These are phyloP conservation scores for Apiospora malaysiana DNA, from an alignment of 2,329 filamentous ascomycete genomes.

Conservation along the genomic window DNA sequence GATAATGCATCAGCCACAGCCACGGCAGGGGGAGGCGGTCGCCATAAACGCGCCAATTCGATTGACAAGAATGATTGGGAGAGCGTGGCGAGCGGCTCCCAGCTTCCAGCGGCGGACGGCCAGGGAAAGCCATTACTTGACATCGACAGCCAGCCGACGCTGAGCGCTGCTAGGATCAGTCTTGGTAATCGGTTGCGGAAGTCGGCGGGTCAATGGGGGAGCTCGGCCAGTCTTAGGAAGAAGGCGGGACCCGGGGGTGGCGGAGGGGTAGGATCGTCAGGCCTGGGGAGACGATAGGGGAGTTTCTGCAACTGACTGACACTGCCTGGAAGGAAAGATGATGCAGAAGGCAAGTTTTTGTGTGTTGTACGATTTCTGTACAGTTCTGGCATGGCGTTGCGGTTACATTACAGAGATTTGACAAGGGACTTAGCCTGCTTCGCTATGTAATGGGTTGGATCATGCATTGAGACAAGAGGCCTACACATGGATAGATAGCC, in stretches of 20 bases:
- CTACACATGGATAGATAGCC: not conserved
- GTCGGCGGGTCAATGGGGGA: constrained; percentile 53
- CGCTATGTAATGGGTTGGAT: not conserved
- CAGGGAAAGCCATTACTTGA: constrained; percentile 36
- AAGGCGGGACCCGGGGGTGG: constrained; percentile 30
- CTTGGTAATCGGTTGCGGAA: constrained; percentile 57
- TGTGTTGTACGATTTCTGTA: not conserved
- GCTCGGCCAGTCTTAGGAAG: constrained; percentile 48
- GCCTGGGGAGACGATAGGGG: constrained; percentile 12
- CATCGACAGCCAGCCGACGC: constrained; percentile 37
- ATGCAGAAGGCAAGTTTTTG: not conserved
- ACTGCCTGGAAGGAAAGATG: not conserved
- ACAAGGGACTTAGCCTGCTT: not conserved
- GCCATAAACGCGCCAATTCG: constrained; percentile 30
- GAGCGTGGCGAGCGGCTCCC: constrained; percentile 38
- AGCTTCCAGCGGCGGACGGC: constrained; percentile 35
- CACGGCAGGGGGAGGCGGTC: constrained; percentile 20
- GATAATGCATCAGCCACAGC: not conserved
- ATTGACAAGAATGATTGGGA: constrained; percentile 46
- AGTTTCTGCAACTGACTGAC: not conserved
- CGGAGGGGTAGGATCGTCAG: constrained; percentile 10
- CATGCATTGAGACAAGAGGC: not conserved
- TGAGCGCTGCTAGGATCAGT: constrained; percentile 53
- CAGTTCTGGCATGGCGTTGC: not conserved
- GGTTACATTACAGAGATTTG: not conserved